Evolutionary conservation across 495 filamentous ascomycete genomes (phyloP).

Genomic region (Friedmanniomyces endolithicus): DNA sequence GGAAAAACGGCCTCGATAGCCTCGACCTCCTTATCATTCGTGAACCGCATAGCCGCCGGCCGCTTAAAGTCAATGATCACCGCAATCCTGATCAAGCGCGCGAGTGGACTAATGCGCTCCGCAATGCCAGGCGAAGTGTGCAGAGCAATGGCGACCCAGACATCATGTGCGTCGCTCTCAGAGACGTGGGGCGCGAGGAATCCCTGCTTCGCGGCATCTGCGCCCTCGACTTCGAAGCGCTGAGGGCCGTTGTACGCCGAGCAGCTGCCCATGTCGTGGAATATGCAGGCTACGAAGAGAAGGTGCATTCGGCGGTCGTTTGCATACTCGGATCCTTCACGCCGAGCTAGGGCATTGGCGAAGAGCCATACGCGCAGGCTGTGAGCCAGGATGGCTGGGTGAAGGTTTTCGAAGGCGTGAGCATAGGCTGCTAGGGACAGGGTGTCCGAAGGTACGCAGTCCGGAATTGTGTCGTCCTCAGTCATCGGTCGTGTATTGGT

Average conservation of each 20-base stretch:
- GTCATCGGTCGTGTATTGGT: background rate
- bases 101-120: constrained; percentile 32
- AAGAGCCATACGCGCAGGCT: constrained; percentile 37
- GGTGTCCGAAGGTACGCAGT: constrained; percentile 3
- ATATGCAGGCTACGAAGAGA: constrained; percentile 33
- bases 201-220: constrained; percentile 31
- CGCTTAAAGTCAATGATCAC: constrained; percentile 33
- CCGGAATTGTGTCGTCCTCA: background rate
- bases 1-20: constrained; percentile 27
- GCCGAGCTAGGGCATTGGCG: constrained; percentile 26
- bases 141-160: constrained; percentile 37
- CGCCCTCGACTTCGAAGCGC: constrained; percentile 39
- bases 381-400: constrained; percentile 36
- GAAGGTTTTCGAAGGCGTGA: constrained; percentile 21
- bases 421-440: constrained; percentile 4
- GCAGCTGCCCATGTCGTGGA: constrained; percentile 37
- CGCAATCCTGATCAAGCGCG: constrained; percentile 30
- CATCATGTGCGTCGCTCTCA: constrained; percentile 29
- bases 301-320: constrained; percentile 17
- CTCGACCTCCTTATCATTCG: constrained; percentile 1
- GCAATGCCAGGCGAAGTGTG: constrained; percentile 37
- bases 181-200: constrained; percentile 22
- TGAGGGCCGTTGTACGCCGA: constrained; percentile 29
- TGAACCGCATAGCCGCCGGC: constrained; percentile 1
- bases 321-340: constrained; percentile 12